Conservation (phyloP, 2,329 filamentous ascomycete species). For the Ceratocystis diversiconidia region DNA sequence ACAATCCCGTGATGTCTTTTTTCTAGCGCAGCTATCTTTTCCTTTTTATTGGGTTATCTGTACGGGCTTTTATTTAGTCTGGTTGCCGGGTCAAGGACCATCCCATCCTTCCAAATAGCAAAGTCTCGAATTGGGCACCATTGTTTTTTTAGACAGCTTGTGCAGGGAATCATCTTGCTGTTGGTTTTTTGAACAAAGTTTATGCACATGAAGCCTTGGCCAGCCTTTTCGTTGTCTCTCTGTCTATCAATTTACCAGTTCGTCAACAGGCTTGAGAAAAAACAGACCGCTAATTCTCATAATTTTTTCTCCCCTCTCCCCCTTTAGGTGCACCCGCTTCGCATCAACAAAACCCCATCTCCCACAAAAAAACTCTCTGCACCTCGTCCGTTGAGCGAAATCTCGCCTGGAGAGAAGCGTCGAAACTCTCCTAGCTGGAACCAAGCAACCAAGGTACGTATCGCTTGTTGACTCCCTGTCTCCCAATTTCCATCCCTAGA, state of each 20-base stretch:
- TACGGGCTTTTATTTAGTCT: background rate
- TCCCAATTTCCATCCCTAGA: slow-evolving; percentile 18
- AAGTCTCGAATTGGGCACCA: background rate
- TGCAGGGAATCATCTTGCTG: background rate
- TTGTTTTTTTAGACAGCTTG: slow-evolving; percentile 4
- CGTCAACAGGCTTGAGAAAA: background rate
- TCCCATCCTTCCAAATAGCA: background rate
- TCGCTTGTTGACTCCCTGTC: slow-evolving; percentile 13
- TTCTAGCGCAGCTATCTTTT: background rate
- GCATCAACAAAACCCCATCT: slow-evolving; percentile 57
- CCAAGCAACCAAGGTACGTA: slow-evolving; percentile 54
- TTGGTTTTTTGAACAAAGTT: background rate
- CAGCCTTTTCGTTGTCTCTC: background rate
- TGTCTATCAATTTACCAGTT: background rate
- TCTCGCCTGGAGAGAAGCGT: slow-evolving; percentile 71
- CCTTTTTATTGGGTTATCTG: background rate
- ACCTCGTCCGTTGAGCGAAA: slow-evolving; percentile 71
- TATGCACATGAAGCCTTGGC: slow-evolving; percentile 3
- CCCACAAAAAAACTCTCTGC: slow-evolving; percentile 13
- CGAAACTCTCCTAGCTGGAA: slow-evolving; percentile 90
- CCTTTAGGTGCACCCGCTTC: slow-evolving; percentile 56
- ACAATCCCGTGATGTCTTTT: background rate
- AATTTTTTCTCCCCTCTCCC: slow-evolving; percentile 18
- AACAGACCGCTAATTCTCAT: slow-evolving; percentile 4
- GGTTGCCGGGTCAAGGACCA: slow-evolving; percentile 2